Conservation (phyloP, 305 asterid genomes). For the Fraxinus angustifolia region DNA sequence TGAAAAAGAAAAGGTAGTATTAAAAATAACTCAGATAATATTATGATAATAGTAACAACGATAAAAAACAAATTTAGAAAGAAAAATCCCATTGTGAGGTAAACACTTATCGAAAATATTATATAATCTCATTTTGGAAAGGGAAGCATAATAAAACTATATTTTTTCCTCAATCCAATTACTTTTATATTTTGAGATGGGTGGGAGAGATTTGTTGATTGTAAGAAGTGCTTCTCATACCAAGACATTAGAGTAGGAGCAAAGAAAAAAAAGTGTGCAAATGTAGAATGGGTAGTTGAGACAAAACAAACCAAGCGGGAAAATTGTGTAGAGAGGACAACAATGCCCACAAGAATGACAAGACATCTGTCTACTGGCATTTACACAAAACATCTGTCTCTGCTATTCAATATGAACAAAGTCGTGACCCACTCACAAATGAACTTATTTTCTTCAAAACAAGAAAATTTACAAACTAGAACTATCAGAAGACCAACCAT, state of each 20-base stretch:
- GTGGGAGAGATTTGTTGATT: background rate
- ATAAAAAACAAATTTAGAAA: slow-evolving; percentile 2
- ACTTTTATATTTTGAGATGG: background rate
- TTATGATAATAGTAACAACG: background rate
- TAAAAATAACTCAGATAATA: background rate
- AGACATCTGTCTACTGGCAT: background rate
- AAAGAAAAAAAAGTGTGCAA: background rate
- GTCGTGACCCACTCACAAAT: background rate
- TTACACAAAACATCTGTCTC: background rate
- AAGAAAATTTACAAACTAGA: background rate
- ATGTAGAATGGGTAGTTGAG: background rate
- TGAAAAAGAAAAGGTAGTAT: slow-evolving; percentile 1
- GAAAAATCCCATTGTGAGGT: background rate
- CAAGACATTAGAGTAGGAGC: background rate
- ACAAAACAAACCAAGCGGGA: background rate
- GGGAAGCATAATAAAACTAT: background rate
- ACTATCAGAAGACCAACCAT: background rate
- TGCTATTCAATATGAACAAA: background rate
- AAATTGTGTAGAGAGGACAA: background rate
- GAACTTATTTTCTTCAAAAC: background rate
- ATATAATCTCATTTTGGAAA: background rate
- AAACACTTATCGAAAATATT: background rate
- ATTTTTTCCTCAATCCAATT: background rate
- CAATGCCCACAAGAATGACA: background rate
- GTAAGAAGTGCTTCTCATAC: background rate